Base-by-base conservation (phyloP, 768 basidiomycete species). In the Phallus indusiatus region DNA sequence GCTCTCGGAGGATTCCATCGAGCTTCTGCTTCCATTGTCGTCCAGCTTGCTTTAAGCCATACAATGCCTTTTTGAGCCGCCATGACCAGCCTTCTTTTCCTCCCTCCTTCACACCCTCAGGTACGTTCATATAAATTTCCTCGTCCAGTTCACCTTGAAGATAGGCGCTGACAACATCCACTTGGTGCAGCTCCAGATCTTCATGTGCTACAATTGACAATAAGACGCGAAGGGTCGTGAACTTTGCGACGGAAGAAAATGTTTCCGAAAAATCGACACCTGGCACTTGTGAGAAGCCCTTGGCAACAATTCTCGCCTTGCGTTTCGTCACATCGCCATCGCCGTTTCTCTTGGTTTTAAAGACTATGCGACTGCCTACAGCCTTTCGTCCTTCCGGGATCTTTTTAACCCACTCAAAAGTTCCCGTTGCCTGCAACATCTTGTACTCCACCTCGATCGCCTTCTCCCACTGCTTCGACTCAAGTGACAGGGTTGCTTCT, bases 21-120 rank as follows among this genome's bases (percentile, higher is more conserved):
- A 67, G 46, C 52, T 60, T 64, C 34, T 52, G 51, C 36, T 75
- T 65, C 78, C 76, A 78, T 49, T 63, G 60, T 5, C 70, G 64
- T 1, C 70, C 70, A 14, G 71, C 69, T 60, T 78, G 77, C 62
- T 74, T 74, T 6, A 79, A 69, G 10, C 78, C 73, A 65, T 79
- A 78, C 35, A 78, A 60, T 1, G 69, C 65, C 62, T 76, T 75
- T 0, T 14, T 17, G 21, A 74, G 65, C 0, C 34, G 20, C 60
- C 60, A 56, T 20, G 21, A 56, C 62, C 22, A n/a, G 55, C 61
- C 48, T 54, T 58, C 7, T 28, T 53, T 1, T 33, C 47, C 9
- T 56, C 52, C 5, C 20, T 34, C 17, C 54, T 51, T 21, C 67
- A 72, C 0, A 35, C 21, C 62, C 34, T 52, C 46, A n/a, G n/a